Percentiles rank a stretch among this genome's conserved stretches.
Evolutionary conservation across 2,329 filamentous ascomycete genomes (phyloP).

Genomic region (Aureobasidium sp.): DNA sequence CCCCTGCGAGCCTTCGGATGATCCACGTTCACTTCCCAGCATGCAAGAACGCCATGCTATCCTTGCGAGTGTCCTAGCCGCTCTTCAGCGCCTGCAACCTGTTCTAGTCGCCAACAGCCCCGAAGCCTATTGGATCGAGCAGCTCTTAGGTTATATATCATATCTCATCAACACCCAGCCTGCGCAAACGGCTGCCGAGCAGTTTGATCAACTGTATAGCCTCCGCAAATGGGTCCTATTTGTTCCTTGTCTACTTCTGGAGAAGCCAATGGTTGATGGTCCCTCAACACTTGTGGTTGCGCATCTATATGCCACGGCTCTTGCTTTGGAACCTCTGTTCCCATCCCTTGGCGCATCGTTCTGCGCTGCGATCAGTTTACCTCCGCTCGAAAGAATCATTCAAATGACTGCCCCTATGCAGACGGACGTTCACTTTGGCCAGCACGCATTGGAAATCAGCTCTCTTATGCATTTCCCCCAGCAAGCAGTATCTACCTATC

Average conservation of each 20-base stretch:
- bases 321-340: constrained; percentile 84
- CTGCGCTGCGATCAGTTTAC: constrained; percentile 58
- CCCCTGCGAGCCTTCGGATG: background rate
- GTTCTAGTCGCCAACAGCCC: constrained; percentile 37
- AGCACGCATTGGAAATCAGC: constrained; percentile 35
- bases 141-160: constrained; percentile 40
- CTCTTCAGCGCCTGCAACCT: constrained; percentile 36
- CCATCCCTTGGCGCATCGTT: constrained; percentile 86
- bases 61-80: constrained; percentile 34
- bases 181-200: constrained; percentile 57
- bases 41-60: constrained; percentile 17
- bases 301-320: constrained; percentile 82
- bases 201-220: constrained; percentile 83
- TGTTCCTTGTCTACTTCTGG: constrained; percentile 78
- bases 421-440: constrained; percentile 32
- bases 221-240: constrained; percentile 92
- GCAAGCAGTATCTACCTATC: constrained; percentile 36
- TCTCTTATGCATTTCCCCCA: constrained; percentile 40
- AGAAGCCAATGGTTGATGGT: constrained; percentile 66
- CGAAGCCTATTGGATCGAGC: constrained; percentile 41
- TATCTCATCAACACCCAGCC: constrained; percentile 34
- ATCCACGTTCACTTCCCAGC: background rate
- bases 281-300: constrained; percentile 76
- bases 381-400: constrained; percentile 80
- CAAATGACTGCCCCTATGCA: constrained; percentile 63